Evolutionary conservation across 164 flowering plant species (phyloP), one percentile per base, ranked within the genome.

Genomic region (Liriodendron chinense): DNA sequence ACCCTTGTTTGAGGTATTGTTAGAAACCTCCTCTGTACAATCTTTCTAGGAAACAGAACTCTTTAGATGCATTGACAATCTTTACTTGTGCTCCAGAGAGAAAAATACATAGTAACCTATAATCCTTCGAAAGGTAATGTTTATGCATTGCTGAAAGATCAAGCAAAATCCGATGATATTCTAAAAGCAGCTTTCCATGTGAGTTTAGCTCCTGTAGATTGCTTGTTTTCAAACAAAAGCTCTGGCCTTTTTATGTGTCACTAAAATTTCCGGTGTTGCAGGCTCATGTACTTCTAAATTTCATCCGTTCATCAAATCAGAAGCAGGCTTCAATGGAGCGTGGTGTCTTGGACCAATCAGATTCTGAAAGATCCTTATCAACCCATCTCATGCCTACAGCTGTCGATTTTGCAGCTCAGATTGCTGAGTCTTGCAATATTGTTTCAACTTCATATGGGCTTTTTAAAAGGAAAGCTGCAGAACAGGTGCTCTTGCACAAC

Each of bases 111-210:
- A 2, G 91, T 96, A 65, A 87, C 99, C 24, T 96, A 90, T 72
- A 94, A 94, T 87, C 92, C 95, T 73, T 83, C 85, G 20, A 96
- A 90, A 84, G 90, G 87, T 59, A 90, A 94, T 78, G 89, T 96
- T 12, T 96, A 89, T 85, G 99, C 98, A 53, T 81, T 94, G 84
- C 86, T 96, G 70, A 96, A 94, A 82, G 92, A 91, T 83, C 91
- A 90, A 78, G 98, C 99, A 12, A 91, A 90, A 81, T 86, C 98
- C 0, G 99, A 94, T 82, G 99, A 96, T 81, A 87, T 96, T 79
- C 83, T 96, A 56, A 96, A 96, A 86, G 99, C 99, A 9, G 97
- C 99, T 77, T 96, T 89, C 81, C 99, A 96, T 82, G 99, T 96
- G 74, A 88, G 97, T 57, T 62, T 47, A 20, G 43, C 64, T 64